These are phyloP conservation scores for Cadophora sp. DNA, from an alignment of 2,329 filamentous ascomycete genomes.

Conservation along the genomic window DNA sequence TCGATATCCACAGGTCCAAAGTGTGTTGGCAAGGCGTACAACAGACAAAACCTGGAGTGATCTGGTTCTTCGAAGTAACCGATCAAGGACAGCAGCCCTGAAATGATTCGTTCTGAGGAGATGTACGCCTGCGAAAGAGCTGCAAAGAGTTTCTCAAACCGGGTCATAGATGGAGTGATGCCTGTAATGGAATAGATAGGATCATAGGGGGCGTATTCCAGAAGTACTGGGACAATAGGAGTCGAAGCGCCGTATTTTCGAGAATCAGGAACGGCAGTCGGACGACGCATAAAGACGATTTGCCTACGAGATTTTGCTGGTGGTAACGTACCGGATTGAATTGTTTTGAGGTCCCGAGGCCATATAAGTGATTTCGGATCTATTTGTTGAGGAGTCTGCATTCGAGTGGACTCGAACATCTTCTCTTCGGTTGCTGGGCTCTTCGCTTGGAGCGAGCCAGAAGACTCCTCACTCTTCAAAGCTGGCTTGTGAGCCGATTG, in stretches of 20 bases:
- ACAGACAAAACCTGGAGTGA: constrained; percentile 72
- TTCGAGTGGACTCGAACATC: constrained; percentile 63
- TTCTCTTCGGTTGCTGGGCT: constrained; percentile 45
- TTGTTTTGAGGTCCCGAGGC: constrained; percentile 43
- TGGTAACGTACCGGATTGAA: constrained; percentile 37
- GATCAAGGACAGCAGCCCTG: constrained; percentile 64
- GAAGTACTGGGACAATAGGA: constrained; percentile 58
- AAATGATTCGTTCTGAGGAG: constrained; percentile 63
- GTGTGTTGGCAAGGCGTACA: constrained; percentile 74
- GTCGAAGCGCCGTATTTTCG: constrained; percentile 35
- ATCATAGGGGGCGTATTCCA: constrained; percentile 74
- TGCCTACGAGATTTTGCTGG: constrained; percentile 47
- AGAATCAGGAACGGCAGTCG: constrained; percentile 33
- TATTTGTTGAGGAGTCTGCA: constrained; percentile 67
- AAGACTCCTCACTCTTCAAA: constrained; percentile 34
- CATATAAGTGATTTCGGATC: constrained; percentile 60
- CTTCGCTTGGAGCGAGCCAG: constrained; percentile 31
- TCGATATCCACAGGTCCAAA: constrained; percentile 66
- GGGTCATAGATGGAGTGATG: constrained; percentile 68
- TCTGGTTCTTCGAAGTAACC: constrained; percentile 79
- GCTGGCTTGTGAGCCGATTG: constrained; percentile 46
- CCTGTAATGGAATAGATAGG: constrained; percentile 67
- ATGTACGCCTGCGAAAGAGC: constrained; percentile 52
- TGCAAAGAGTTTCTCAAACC: constrained; percentile 67
- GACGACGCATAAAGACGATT: constrained; percentile 45